These are phyloP conservation scores for Cutaneotrichosporon cavernicola DNA, from an alignment of 1,284 basidiomycete genomes.

Conservation along the genomic window DNA sequence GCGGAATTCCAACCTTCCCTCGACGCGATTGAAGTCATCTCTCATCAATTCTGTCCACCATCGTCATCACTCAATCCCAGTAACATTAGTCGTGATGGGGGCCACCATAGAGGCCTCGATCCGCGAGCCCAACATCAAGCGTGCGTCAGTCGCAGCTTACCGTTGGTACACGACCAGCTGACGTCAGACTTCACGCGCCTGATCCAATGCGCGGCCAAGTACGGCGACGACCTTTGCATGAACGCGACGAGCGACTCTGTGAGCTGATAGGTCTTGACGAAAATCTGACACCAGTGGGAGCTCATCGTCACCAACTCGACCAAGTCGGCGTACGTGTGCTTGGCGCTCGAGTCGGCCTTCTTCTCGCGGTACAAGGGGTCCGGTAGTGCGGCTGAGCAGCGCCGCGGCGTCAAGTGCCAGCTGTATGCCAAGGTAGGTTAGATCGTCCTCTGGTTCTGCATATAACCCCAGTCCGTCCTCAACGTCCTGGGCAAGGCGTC, in stretches of 20 bases:
- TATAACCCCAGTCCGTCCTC: conserved; percentile 44
- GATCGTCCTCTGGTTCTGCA: background rate
- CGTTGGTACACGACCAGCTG: conserved; percentile 36
- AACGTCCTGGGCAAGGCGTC: conserved; percentile 46
- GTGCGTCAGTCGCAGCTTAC: conserved; percentile 18
- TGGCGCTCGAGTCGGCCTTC: conserved; percentile 44
- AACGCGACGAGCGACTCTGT: conserved; percentile 43
- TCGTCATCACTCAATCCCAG: background rate
- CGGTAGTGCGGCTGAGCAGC: conserved; percentile 31
- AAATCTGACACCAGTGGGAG: conserved; percentile 40
- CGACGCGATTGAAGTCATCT: background rate
- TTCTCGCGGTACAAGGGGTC: conserved; percentile 41
- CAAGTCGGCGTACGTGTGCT: conserved; percentile 50
- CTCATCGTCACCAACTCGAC: conserved; percentile 48
- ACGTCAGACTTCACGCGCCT: conserved; percentile 48
- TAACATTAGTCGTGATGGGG: background rate
- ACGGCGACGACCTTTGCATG: conserved; percentile 52
- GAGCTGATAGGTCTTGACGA: conserved; percentile 11
- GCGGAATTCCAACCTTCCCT: background rate
- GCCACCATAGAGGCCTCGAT: conserved; percentile 41
- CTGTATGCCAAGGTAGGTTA: conserved; percentile 48
- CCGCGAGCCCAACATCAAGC: conserved; percentile 35
- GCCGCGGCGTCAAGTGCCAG: conserved; percentile 45
- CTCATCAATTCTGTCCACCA: background rate
- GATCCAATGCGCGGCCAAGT: conserved; percentile 49